A percentile compares a stretch with the other conserved stretches of the same genome.
Evolutionary conservation across 1,139 yeast species (phyloP).

Genomic region (Saccharomyces hybrid): DNA sequence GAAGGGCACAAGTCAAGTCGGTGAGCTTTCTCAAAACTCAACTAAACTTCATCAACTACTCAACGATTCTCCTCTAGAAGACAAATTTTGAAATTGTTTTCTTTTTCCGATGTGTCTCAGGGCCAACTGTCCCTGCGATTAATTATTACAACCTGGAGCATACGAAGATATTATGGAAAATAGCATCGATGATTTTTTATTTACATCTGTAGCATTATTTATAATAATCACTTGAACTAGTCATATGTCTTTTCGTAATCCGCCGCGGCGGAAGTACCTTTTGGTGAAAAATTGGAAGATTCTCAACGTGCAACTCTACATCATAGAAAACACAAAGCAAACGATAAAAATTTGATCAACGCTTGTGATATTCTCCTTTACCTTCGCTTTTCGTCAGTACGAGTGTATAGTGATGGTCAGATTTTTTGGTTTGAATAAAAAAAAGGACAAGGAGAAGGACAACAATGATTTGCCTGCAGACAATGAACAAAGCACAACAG

Average conservation of each 20-base stretch:
- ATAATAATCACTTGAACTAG: neutral
- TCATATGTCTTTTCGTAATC: neutral
- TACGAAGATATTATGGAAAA: neutral
- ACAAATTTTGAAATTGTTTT: neutral
- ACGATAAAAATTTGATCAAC: neutral
- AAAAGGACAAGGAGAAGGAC: neutral
- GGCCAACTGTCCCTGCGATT: neutral
- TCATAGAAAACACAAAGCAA: neutral
- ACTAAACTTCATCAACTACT: slow-evolving; percentile 31
- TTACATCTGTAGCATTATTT: neutral
- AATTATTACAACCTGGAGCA: neutral
- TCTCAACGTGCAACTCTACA: neutral
- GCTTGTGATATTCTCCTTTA: neutral
- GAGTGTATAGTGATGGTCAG: neutral
- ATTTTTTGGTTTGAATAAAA: slow-evolving; percentile 3
- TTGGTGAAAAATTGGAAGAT: neutral
- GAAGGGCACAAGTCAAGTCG: slow-evolving; percentile 79
- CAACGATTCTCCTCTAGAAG: slow-evolving; percentile 27
- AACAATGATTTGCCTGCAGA: neutral
- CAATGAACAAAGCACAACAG: slow-evolving; percentile 1
- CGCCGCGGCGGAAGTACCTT: neutral
- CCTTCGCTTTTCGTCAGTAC: neutral
- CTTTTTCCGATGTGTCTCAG: neutral
- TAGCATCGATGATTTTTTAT: neutral
- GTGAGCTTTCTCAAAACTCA: slow-evolving; percentile 39